Base-by-base conservation (phyloP, 2,329 filamentous ascomycete species). In the Aureobasidium sp. region DNA sequence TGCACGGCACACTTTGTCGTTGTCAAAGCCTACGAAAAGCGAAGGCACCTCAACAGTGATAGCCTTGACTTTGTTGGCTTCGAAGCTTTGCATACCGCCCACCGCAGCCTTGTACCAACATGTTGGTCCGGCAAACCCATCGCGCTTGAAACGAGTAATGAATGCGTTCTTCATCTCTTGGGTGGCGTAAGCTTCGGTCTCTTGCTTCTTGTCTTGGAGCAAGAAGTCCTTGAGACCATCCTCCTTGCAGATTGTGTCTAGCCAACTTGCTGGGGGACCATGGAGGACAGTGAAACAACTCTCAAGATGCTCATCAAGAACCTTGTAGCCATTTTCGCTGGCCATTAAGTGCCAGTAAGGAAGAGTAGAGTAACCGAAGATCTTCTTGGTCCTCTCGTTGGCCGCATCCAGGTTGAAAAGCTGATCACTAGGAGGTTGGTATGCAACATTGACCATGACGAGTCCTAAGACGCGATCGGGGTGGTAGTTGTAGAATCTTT, bases 261-360 rank as follows among this genome's bases (percentile, higher is more conserved):
- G 68, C 70, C 75, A 69, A 50, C 62, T 66, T 10, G 65, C 61
- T 2, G 64, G 52, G 4, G 57, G 39, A 29, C 66, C 69, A 52
- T 71, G 69, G 9, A 56, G 61, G 10, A 56, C 37, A 27, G 41
- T 50, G n/a, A 63, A 79, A 5, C 74, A 57, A 17, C 72, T 73
- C 32, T 78, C 77, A 0, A 76, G 63, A 60, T 79, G 73, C 32
- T 66, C 63, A 7, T 71, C 69, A 34, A 81, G 67, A n/a, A 81
- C 46, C 1, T 67, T 66, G 1, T 72, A 66, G 1, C 73, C 76
- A 41, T 80, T 77, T 0, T 72, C 67, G 0, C 74, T 70, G 0
- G 70, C 71, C 66, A 81, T 77, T 34, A 81, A 73, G 56, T 78
- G 67, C 78, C 78, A 81, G 71, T 82, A 82, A 34, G 72, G 69